Base-by-base conservation (phyloP, 2,329 filamentous ascomycete genomes). In the Knufia petricola region DNA sequence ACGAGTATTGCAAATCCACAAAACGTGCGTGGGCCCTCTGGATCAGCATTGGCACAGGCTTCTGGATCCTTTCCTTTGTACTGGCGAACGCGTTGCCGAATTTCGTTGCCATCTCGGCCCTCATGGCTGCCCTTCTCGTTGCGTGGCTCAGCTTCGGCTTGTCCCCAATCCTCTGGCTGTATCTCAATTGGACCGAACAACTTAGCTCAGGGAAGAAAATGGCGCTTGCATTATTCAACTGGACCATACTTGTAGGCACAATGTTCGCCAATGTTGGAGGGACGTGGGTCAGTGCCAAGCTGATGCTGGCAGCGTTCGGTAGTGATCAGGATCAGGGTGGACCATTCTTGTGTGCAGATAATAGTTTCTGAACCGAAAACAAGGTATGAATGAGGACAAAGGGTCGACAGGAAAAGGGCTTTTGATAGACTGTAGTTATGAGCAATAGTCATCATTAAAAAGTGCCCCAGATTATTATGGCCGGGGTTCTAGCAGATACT, bases 71-170 rank as follows among this genome's bases (percentile, higher is more conserved):
- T n/a, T 86, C 85, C 2, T 92, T 90, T 63, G 77, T 94, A 63
- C 87, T 94, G 55, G 84, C 87, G 3, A 84, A 92, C 62, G 81
- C 89, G 38, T 92, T 94, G 59, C 87, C 87, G 0, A 90, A 92
- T 73, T 94, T 94, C 69, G 81, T 77, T 8, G 86, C 85, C 50
- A 69, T 73, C 55, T 63, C 74, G 4, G 63, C 62, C 7, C 61
- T 69, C 51, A 65, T 63, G 44, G 67, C 64, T 6, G 86, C 85
- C 2, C 75, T 92, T 1, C 90, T 92, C 60, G 84, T 92, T 65
- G 87, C 82, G 58, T 87, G 87, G 45, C 94, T 94, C 71, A 90
- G 90, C 62, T 94, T 92, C 55, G 68, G 69, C 1, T 57, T 74
- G 2, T 65, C 64, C 17, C 69, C 66, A 7, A 55, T 66, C 2